Conservation (phyloP, 1,139 yeast species). For the Lodderomyces beijingensis region DNA sequence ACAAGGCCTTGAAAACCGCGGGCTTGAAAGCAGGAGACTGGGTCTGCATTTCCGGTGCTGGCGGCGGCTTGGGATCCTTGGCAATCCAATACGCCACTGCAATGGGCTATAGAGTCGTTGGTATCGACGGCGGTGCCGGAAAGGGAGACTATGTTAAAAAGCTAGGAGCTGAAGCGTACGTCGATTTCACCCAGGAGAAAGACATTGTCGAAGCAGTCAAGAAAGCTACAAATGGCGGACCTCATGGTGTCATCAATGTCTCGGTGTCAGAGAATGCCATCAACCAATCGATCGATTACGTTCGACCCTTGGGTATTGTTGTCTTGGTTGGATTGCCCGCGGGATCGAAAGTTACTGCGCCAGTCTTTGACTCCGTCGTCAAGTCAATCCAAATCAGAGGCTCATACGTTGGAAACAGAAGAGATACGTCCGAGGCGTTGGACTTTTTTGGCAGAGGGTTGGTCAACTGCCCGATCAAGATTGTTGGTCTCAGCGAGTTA, state of each 20-base stretch:
- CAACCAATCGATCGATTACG: slow-evolving; percentile 58
- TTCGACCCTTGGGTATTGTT: slow-evolving; percentile 66
- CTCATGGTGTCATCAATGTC: slow-evolving; percentile 72
- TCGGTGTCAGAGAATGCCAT: slow-evolving; percentile 69
- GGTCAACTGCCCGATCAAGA: slow-evolving; percentile 64
- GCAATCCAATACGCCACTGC: slow-evolving; percentile 74
- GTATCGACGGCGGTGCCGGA: slow-evolving; percentile 72
- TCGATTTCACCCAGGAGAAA: slow-evolving; percentile 58
- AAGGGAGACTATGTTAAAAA: slow-evolving; percentile 53
- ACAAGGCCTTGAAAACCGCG: slow-evolving; percentile 73
- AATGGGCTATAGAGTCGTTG: slow-evolving; percentile 70
- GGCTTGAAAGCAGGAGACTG: slow-evolving; percentile 62
- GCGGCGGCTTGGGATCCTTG: slow-evolving; percentile 73
- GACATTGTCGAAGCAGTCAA: slow-evolving; percentile 54
- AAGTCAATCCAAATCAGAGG: slow-evolving; percentile 63
- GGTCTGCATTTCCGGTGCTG: slow-evolving; percentile 78
- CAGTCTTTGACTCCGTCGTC: slow-evolving; percentile 62
- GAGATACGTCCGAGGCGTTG: slow-evolving; percentile 71
- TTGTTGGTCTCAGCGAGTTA: slow-evolving; percentile 64
- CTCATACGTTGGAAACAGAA: slow-evolving; percentile 79
- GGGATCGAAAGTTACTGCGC: slow-evolving; percentile 59
- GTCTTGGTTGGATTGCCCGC: slow-evolving; percentile 76
- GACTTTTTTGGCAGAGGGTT: slow-evolving; percentile 70
- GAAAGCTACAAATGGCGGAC: slow-evolving; percentile 69
- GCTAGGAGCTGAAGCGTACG: slow-evolving; percentile 64